Conservation (phyloP, 345 rosid genomes). For the Streptanthus diversifolius region DNA sequence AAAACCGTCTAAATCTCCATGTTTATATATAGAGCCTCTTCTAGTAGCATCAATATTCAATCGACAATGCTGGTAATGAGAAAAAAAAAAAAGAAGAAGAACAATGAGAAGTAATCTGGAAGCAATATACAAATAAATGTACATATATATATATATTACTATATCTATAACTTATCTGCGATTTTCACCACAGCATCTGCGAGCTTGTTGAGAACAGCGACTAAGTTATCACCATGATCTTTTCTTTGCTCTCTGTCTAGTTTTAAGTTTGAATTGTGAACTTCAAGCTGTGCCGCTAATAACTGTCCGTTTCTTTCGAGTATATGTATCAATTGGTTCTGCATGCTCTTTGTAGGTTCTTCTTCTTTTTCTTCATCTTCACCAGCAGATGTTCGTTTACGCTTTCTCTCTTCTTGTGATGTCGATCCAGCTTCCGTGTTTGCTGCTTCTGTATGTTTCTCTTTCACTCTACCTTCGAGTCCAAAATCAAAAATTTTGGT, state of each 20-base stretch:
- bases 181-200: slow-evolving; percentile 85
- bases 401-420: slow-evolving; percentile 61
- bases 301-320: slow-evolving; percentile 73
- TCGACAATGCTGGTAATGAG: slow-evolving; percentile 10
- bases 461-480: slow-evolving; percentile 48
- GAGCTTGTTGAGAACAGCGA: slow-evolving; percentile 77
- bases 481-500: slow-evolving; percentile 9
- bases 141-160: slow-evolving; percentile 2
- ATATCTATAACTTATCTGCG: slow-evolving; percentile 73
- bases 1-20: slow-evolving; percentile 14
- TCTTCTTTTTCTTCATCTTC: slow-evolving; percentile 19
- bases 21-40: slow-evolving; percentile 22
- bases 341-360: slow-evolving; percentile 44
- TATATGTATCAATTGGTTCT: slow-evolving; percentile 52
- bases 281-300: slow-evolving; percentile 76
- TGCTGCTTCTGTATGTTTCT: slow-evolving; percentile 39
- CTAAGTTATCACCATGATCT: slow-evolving; percentile 60
- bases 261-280: slow-evolving; percentile 62
- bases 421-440: slow-evolving; percentile 56
- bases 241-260: slow-evolving; percentile 86
- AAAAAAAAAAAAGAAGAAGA: not conserved
- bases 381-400: slow-evolving; percentile 44
- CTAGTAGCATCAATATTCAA: slow-evolving; percentile 12
- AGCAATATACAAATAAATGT: slow-evolving; percentile 5
- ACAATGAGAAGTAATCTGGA: slow-evolving; percentile 6